Evolutionary conservation across 495 filamentous ascomycete genomes (phyloP).

Genomic region (Alectoria sarmentosa): DNA sequence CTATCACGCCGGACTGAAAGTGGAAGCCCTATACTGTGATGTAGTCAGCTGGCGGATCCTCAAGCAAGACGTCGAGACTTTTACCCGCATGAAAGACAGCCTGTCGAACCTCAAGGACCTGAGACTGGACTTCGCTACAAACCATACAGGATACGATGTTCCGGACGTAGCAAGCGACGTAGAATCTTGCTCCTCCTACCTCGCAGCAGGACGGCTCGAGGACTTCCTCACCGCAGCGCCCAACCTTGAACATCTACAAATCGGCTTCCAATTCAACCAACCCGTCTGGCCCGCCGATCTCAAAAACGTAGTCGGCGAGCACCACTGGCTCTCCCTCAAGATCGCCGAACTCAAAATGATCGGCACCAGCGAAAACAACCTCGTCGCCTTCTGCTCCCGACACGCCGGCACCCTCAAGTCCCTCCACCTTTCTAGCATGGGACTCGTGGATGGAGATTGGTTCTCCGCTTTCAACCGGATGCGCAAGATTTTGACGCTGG

Average conservation of each 20-base stretch:
- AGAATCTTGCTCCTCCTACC: background rate
- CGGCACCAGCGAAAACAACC: slow-evolving; percentile 3
- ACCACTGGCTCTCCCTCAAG: background rate
- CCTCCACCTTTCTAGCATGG: background rate
- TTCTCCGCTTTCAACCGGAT: background rate
- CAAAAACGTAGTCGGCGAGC: background rate
- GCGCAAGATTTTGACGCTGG: slow-evolving; percentile 7
- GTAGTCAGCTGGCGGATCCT: slow-evolving; percentile 3
- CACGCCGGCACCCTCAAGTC: slow-evolving; percentile 5
- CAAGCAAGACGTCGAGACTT: background rate
- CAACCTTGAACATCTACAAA: background rate
- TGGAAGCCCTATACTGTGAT: background rate
- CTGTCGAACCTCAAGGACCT: background rate
- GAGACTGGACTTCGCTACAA: background rate
- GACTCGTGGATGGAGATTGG: background rate
- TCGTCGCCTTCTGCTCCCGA: slow-evolving; percentile 2
- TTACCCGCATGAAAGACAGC: background rate
- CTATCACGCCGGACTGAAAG: background rate
- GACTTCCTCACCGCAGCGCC: slow-evolving; percentile 5
- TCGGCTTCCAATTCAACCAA: background rate
- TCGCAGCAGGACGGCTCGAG: background rate
- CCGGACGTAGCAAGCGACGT: background rate
- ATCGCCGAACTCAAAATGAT: background rate
- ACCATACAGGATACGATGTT: background rate
- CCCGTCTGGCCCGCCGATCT: background rate